Percentiles rank a stretch among this genome's conserved stretches.
These are phyloP conservation scores for Pisolithus marmoratus DNA, from an alignment of 768 basidiomycete species.

Conservation along the genomic window DNA sequence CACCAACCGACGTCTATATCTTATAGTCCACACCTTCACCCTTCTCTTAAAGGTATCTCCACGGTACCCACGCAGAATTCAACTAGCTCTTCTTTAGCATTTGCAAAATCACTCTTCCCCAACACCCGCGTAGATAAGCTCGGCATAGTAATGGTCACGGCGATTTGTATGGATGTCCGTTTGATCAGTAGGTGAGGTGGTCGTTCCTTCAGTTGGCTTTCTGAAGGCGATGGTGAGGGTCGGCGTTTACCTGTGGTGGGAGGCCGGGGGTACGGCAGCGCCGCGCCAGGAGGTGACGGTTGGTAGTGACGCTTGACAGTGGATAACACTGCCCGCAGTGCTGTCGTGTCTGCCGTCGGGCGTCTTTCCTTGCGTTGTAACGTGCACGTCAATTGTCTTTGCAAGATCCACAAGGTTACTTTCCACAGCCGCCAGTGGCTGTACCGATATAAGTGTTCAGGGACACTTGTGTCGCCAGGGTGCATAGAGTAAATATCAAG, in stretches of 20 bases:
- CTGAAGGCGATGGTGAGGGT: background rate
- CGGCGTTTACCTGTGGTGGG: too few species aligned
- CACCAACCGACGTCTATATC: too few species aligned
- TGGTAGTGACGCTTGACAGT: background rate
- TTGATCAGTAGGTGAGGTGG: slow-evolving; percentile 2
- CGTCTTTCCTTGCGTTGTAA: background rate
- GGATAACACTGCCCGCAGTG: background rate
- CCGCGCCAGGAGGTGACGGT: background rate
- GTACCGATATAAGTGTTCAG: slow-evolving; percentile 17
- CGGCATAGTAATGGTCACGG: slow-evolving; percentile 40
- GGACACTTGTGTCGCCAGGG: too few species aligned
- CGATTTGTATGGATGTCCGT: slow-evolving; percentile 28
- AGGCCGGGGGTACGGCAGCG: background rate
- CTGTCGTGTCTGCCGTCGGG: background rate
- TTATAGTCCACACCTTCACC: background rate
- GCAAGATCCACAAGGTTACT: too few species aligned
- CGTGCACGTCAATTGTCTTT: background rate
- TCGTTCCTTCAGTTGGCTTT: background rate
- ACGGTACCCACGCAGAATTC: slow-evolving; percentile 25
- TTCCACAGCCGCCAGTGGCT: background rate
- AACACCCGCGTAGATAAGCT: slow-evolving; percentile 4
- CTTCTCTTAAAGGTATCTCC: slow-evolving; percentile 13
- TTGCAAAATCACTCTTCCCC: background rate
- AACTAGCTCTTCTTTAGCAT: slow-evolving; percentile 26
- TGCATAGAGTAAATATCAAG: too few species aligned